These are phyloP conservation scores for Brasilioporus rufonigricans DNA, from an alignment of 768 basidiomycete genomes.

Conservation along the genomic window DNA sequence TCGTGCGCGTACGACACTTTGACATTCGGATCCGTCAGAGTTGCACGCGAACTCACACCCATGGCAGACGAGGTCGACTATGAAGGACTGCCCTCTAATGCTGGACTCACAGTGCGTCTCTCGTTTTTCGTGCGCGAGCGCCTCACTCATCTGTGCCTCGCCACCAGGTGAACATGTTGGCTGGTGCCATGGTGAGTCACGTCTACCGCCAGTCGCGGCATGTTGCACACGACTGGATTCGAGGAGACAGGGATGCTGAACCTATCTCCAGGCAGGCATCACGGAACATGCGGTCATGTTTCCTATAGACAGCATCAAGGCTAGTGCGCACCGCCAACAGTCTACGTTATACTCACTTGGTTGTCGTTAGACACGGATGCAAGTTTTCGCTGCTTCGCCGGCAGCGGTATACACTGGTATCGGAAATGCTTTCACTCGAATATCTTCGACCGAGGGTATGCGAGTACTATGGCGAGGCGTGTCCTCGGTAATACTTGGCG, in stretches of 20 bases:
- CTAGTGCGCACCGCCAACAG: conserved; percentile 35
- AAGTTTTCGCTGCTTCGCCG: conserved; percentile 87
- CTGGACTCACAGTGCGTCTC: conserved; percentile 63
- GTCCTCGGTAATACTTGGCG: conserved; percentile 91
- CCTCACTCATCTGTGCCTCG: conserved; percentile 12
- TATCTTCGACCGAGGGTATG: conserved; percentile 92
- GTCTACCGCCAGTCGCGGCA: not conserved
- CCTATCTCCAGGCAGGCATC: conserved; percentile 80
- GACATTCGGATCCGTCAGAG: conserved; percentile 4
- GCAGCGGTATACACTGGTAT: conserved; percentile 86
- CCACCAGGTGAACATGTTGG: conserved; percentile 89
- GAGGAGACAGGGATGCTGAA: conserved; percentile 13
- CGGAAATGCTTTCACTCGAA: conserved; percentile 86
- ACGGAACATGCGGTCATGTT: conserved; percentile 99
- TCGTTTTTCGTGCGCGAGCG: conserved; percentile 7
- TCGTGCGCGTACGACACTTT: conserved; percentile 6
- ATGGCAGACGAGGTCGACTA: conserved; percentile 55
- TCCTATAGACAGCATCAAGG: conserved; percentile 98
- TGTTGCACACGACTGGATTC: not conserved
- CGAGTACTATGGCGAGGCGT: conserved; percentile 94
- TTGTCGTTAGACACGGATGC: conserved; percentile 87
- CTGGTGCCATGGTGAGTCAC: conserved; percentile 84
- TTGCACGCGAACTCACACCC: conserved; percentile 12
- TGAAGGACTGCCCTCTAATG: conserved; percentile 70
- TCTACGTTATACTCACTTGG: conserved; percentile 1